A percentile compares a stretch with the other conserved stretches of the same genome.
phyloP scores from a whole-genome alignment of 1,284 basidiomycete genomes.

The Rhodotorula sp. region DNA sequence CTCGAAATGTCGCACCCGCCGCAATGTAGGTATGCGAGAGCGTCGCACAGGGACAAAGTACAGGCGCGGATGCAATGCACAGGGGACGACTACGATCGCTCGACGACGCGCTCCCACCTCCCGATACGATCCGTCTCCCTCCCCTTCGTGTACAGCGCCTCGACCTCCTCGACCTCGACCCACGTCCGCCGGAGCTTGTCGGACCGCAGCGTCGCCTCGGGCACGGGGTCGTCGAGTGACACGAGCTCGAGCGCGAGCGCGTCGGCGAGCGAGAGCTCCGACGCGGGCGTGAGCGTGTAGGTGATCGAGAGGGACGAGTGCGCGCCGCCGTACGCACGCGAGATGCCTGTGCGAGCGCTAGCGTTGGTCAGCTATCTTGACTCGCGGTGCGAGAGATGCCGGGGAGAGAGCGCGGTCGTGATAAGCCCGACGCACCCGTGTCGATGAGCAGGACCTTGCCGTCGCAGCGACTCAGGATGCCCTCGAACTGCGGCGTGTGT shows the following conservation, averaged over 20 bases:
- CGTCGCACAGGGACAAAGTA: too few species aligned
- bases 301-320: slow-evolving; percentile 81
- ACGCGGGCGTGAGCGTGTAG: slow-evolving; percentile 56
- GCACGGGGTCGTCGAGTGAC: slow-evolving; percentile 1
- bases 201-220: background rate
- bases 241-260: slow-evolving; percentile 10
- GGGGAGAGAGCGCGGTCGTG: background rate
- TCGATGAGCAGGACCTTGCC: slow-evolving; percentile 91
- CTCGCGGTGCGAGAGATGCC: background rate
- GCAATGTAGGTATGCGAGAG: too few species aligned
- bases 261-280: slow-evolving; percentile 48
- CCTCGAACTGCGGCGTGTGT: slow-evolving; percentile 85
- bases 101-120: slow-evolving; percentile 46
- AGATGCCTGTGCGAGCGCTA: slow-evolving; percentile 65
- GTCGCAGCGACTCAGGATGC: slow-evolving; percentile 70
- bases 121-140: slow-evolving; percentile 47
- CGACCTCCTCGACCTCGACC: slow-evolving; percentile 74
- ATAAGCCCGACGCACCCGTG: slow-evolving; percentile 47
- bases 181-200: slow-evolving; percentile 52
- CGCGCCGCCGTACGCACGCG: slow-evolving; percentile 87
- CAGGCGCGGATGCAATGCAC: background rate
- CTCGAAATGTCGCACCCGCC: background rate
- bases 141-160: slow-evolving; percentile 64
- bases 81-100: background rate
- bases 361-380: background rate